These are phyloP conservation scores for Epicoccum sorghinum DNA, from an alignment of 2,329 filamentous ascomycete species.

Conservation along the genomic window DNA sequence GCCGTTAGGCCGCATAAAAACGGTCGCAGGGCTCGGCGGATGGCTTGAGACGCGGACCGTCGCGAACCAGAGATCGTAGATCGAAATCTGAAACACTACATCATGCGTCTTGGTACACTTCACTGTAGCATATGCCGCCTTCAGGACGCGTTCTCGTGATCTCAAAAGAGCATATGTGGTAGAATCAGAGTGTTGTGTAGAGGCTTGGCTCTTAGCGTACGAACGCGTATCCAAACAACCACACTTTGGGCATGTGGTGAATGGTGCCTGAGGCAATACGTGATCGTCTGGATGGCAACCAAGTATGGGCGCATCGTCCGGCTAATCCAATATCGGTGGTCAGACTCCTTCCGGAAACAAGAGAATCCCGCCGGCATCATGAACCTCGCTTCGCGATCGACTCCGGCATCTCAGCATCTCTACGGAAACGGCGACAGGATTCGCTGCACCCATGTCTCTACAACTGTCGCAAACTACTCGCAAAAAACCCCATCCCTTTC, in stretches of 20 bases:
- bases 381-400: neutral
- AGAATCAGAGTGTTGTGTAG: no score
- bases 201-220: no score
- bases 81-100: constrained; percentile 6
- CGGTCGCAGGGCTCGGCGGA: constrained; percentile 7
- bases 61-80: constrained; percentile 16
- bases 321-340: neutral
- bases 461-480: neutral
- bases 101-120: neutral
- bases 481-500: neutral
- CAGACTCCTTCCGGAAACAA: neutral
- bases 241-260: neutral
- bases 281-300: neutral
- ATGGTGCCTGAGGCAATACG: neutral
- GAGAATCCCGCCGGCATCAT: neutral
- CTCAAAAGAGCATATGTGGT: neutral
- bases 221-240: no score
- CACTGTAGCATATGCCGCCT: neutral
- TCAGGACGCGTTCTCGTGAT: neutral
- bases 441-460: neutral
- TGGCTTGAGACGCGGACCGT: constrained; percentile 16
- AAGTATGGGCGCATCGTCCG: neutral
- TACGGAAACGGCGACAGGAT: neutral
- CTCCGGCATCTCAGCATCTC: neutral
- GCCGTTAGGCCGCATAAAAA: constrained; percentile 10